Base-by-base conservation (phyloP, 257 asterid species). In the Gardenia jasminoides region DNA sequence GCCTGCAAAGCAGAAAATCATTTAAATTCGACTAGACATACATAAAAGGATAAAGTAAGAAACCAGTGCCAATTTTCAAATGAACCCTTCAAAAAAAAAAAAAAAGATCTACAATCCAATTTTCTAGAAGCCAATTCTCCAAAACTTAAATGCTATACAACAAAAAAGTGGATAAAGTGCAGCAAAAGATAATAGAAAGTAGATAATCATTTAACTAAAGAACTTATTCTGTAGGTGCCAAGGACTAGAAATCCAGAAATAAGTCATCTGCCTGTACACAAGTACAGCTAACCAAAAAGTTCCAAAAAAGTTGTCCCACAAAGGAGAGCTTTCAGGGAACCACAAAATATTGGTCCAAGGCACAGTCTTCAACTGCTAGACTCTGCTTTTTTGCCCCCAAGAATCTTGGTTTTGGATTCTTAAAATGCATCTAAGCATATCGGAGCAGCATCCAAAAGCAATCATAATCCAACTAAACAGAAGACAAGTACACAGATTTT, bases 1-100 rank as follows among this genome's bases (percentile, higher is more conserved):
- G 94, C 99, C 99, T 96, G 91, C 65, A 80, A 76, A 72, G 76
- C 54, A 79, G 81, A 65, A 87, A 46, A 20, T 72, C 10, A 36
- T 54, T 22, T 68, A 65, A 73, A 46, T 41, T 56, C 33, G 61
- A 78, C 66, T 70, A 77, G 36, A 74, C 76, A 78, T 76, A 81
- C 47, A 78, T 70, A 44, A 77, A 30, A 81, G 44, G 70, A 72
- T 83, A 28, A 59, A 79, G 58, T 19, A 70, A 75, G 30, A 62
- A 69, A 74, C 59, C 74, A 81, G 74, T 68, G 41, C 54, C 43
- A 79, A 79, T 31, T 68, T 43, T 68, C 50, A 70, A 79, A 19
- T 36, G 65, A 79, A 71, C 43, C 75, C 65, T 68, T 48, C 43
- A 70, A 28, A 52, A 52, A 17, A 33, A 52, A 52, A 17, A 33